Evolutionary conservation across 2,329 filamentous ascomycete genomes (phyloP).

Genomic region (Paraphaeosphaeria minitans): DNA sequence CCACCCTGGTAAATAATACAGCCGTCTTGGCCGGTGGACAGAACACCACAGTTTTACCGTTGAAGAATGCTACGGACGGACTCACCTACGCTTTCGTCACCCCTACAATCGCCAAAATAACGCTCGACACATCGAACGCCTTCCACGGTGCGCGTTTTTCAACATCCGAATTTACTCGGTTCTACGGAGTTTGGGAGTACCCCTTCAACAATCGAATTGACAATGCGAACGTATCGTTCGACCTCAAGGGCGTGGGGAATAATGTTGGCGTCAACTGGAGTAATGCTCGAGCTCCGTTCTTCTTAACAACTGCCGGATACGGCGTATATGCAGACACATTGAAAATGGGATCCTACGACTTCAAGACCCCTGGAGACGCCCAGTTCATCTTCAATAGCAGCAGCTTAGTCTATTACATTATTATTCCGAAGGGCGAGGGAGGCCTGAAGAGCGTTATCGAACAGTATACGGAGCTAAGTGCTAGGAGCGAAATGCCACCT

Average conservation of each 20-base stretch:
- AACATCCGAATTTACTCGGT: conserved; percentile 13
- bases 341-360: conserved; percentile 39
- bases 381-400: conserved; percentile 40
- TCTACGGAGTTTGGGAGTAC: conserved; percentile 38
- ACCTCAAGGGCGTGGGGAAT: conserved; percentile 36
- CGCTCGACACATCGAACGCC: conserved; percentile 23
- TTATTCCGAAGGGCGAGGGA: conserved; percentile 22
- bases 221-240: conserved; percentile 30
- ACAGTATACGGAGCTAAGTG: conserved; percentile 35
- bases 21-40: conserved; percentile 23
- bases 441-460: conserved; percentile 31
- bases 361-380: conserved; percentile 27
- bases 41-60: conserved; percentile 19
- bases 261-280: conserved; percentile 41
- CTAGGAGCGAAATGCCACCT: conserved; percentile 37
- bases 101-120: conserved; percentile 28
- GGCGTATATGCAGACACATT: conserved; percentile 43
- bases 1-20: conserved; percentile 24
- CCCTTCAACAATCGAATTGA: conserved; percentile 28
- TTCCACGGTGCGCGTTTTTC: conserved; percentile 31
- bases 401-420: conserved; percentile 39
- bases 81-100: conserved; percentile 24
- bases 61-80: conserved; percentile 19
- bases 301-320: conserved; percentile 38
- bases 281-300: conserved; percentile 46